phyloP scores from a whole-genome alignment of 345 rosid genomes.

The Ceriops decandra region DNA sequence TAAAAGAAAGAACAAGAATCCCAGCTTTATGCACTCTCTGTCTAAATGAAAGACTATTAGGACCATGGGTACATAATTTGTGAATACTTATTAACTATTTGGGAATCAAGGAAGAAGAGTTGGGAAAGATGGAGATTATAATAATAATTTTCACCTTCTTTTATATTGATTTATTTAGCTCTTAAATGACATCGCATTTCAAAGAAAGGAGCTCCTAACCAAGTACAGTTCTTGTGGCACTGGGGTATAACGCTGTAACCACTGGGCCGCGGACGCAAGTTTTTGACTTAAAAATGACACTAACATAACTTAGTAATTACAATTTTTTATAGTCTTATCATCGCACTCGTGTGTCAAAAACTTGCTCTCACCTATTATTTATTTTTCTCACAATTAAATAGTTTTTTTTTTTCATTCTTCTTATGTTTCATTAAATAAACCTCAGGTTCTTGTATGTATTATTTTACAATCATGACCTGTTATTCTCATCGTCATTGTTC shows the following conservation, averaged over 20 bases:
- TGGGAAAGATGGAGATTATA: conserved; percentile 13
- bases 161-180: conserved; percentile 11
- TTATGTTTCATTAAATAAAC: neutral
- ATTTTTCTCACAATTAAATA: too few relatives aligned
- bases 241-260: too few relatives aligned
- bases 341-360: too few relatives aligned
- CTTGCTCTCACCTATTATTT: too few relatives aligned
- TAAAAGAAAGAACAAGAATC: conserved; percentile 22
- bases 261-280: too few relatives aligned
- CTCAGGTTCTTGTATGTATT: neutral
- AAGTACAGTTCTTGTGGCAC: conserved; percentile 12
- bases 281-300: too few relatives aligned
- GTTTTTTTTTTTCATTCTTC: conserved; percentile 13
- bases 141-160: neutral
- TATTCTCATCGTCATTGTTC: conserved; percentile 8
- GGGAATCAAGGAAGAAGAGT: conserved; percentile 1
- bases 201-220: conserved; percentile 38
- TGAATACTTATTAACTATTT: neutral
- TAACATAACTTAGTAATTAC: too few relatives aligned
- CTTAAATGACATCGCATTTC: conserved; percentile 33
- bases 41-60: neutral
- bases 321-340: too few relatives aligned
- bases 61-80: conserved; percentile 8
- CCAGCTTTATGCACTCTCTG: conserved; percentile 17
- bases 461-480: conserved; percentile 13